A percentile compares a stretch with the other conserved stretches of the same genome.
Conservation (phyloP, 352 stramenopile species). For the Plasmopara muralis region DNA sequence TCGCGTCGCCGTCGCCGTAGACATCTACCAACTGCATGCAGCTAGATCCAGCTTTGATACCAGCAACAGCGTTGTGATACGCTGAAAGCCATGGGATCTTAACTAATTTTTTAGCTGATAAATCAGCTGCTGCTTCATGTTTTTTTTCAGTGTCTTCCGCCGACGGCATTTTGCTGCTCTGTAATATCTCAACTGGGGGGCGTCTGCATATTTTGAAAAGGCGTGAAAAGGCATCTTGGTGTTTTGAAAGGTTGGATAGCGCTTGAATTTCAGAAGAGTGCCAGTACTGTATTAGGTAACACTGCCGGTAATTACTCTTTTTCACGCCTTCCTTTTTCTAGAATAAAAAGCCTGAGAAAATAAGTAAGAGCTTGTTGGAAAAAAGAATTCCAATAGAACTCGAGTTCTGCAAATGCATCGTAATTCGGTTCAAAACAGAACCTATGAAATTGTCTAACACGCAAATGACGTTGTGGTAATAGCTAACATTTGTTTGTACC, state of each 20-base stretch:
- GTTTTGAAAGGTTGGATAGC: constrained; percentile 16
- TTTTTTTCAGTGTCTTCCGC: constrained; percentile 24
- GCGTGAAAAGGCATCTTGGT: constrained; percentile 16
- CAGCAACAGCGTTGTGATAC: constrained; percentile 87
- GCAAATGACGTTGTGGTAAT: too few relatives aligned
- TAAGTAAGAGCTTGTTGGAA: too few relatives aligned
- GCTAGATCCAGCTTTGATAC: constrained; percentile 75
- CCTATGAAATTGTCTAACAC: too few relatives aligned
- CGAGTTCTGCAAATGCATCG: too few relatives aligned
- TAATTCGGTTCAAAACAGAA: too few relatives aligned
- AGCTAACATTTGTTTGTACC: too few relatives aligned
- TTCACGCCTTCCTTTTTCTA: too few relatives aligned
- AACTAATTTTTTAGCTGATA: constrained; percentile 16
- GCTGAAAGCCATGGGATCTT: constrained; percentile 78
- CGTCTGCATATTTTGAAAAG: not conserved
- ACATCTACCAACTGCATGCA: constrained; percentile 76
- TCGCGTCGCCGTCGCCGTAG: constrained; percentile 77
- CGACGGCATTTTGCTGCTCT: constrained; percentile 7
- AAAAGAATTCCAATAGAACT: too few relatives aligned
- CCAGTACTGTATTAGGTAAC: too few relatives aligned
- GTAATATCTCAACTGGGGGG: not conserved
- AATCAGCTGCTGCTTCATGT: constrained; percentile 2
- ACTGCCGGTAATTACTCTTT: too few relatives aligned
- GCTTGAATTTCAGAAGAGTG: not conserved
- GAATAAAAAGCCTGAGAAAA: too few relatives aligned